phyloP scores from a whole-genome alignment of 306 rosid genomes.

The Purshia tridentata region DNA sequence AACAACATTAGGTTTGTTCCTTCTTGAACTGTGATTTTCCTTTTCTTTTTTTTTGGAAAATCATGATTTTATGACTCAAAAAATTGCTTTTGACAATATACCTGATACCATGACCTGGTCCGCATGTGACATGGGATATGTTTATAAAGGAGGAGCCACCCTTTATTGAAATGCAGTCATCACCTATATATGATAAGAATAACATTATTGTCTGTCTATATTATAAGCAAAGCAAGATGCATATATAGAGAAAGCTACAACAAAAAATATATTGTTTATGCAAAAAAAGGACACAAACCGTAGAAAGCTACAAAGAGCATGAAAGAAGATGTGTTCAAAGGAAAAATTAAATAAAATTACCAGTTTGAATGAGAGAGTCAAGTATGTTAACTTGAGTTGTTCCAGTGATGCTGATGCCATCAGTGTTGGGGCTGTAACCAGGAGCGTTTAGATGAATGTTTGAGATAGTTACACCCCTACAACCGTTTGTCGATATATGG shows the following conservation, averaged over 20 bases:
- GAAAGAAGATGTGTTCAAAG: background rate
- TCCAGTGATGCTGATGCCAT: constrained; percentile 12
- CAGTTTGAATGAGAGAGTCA: constrained; percentile 10
- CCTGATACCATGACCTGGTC: constrained; percentile 33
- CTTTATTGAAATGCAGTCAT: constrained; percentile 25
- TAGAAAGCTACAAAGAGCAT: too few species aligned
- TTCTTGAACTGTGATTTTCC: background rate
- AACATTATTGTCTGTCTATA: too few species aligned
- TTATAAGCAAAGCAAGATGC: background rate
- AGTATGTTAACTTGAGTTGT: constrained; percentile 3
- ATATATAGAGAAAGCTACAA: too few species aligned
- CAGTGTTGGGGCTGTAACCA: constrained; percentile 11
- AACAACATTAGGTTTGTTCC: background rate
- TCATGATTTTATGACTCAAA: background rate
- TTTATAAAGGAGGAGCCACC: constrained; percentile 6
- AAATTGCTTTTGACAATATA: background rate
- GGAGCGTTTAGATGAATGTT: constrained; percentile 16
- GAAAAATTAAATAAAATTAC: background rate
- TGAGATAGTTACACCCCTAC: background rate
- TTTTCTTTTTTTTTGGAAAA: background rate
- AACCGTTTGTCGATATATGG: background rate
- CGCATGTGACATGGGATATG: constrained; percentile 7
- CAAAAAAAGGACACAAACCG: too few species aligned
- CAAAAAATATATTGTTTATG: too few species aligned
- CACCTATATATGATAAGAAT: background rate